Evolutionary conservation across 331 rosid genomes (phyloP).

Genomic region (Cydonia oblonga): DNA sequence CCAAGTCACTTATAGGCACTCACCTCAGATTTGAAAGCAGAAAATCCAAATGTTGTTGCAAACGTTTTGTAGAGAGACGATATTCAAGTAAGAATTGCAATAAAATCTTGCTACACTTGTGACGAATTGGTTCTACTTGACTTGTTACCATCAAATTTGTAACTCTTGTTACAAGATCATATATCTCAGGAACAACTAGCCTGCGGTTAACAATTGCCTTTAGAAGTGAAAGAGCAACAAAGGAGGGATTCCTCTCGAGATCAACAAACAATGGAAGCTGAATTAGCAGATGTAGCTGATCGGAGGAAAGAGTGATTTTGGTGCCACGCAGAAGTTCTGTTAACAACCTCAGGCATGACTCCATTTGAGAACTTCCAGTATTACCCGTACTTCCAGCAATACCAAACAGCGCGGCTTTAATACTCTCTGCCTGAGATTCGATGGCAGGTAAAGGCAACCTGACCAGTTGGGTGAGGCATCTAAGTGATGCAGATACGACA

Average conservation of each 20-base stretch:
- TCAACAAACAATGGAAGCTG: slow-evolving; percentile 81
- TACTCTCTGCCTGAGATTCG: slow-evolving; percentile 53
- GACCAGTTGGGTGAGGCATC: slow-evolving; percentile 61
- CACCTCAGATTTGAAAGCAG: slow-evolving; percentile 73
- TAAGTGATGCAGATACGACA: slow-evolving; percentile 62
- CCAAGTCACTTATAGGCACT: slow-evolving; percentile 6
- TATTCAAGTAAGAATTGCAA: slow-evolving; percentile 82
- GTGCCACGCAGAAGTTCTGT: slow-evolving; percentile 68
- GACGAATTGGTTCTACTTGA: slow-evolving; percentile 67
- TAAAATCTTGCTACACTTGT: slow-evolving; percentile 67
- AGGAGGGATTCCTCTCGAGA: slow-evolving; percentile 61
- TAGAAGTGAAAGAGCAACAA: slow-evolving; percentile 65
- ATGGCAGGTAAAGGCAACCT: slow-evolving; percentile 73
- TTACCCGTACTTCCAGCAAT: slow-evolving; percentile 54
- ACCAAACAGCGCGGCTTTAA: slow-evolving; percentile 55
- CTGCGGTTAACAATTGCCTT: slow-evolving; percentile 73
- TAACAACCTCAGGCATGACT: slow-evolving; percentile 66
- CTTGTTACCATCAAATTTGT: slow-evolving; percentile 89
- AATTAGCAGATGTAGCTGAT: slow-evolving; percentile 54
- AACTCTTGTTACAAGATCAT: slow-evolving; percentile 71
- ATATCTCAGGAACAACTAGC: slow-evolving; percentile 73
- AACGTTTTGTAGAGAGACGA: slow-evolving; percentile 50
- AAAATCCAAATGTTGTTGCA: slow-evolving; percentile 73
- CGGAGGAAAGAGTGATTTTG: slow-evolving; percentile 52
- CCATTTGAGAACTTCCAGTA: slow-evolving; percentile 56